Conservation (phyloP, 805 yeast genomes). For the Isabelozyma pseudorhagii region DNA sequence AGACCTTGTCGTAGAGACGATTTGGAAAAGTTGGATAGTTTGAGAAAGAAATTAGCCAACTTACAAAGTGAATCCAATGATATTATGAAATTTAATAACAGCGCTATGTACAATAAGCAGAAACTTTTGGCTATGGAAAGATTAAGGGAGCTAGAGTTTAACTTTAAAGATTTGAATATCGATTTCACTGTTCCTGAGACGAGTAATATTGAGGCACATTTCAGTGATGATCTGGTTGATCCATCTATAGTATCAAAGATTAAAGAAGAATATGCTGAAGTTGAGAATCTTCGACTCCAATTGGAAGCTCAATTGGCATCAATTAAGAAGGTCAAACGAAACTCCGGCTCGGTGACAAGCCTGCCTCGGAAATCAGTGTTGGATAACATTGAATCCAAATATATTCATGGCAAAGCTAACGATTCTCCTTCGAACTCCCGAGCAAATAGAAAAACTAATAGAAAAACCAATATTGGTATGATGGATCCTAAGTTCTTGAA, state of each 20-base stretch:
- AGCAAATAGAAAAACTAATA: slow-evolving; percentile 1
- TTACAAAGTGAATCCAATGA: slow-evolving; percentile 75
- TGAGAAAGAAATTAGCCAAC: slow-evolving; percentile 56
- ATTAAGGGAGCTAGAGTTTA: slow-evolving; percentile 63
- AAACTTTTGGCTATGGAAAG: slow-evolving; percentile 69
- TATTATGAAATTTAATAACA: slow-evolving; percentile 64
- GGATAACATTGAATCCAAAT: slow-evolving; percentile 41
- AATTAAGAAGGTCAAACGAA: slow-evolving; percentile 14
- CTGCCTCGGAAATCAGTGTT: slow-evolving; percentile 11
- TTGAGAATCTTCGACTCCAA: slow-evolving; percentile 37
- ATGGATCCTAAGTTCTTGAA: slow-evolving; percentile 50
- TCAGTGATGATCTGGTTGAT: slow-evolving; percentile 22
- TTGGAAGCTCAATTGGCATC: slow-evolving; percentile 37
- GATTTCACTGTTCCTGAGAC: slow-evolving; percentile 13
- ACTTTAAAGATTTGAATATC: slow-evolving; percentile 63
- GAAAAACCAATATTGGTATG: slow-evolving; percentile 32
- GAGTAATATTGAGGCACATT: slow-evolving; percentile 2
- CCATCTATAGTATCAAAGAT: slow-evolving; percentile 33
- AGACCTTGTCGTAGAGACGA: slow-evolving; percentile 48
- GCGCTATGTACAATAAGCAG: slow-evolving; percentile 56
- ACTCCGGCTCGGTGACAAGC: neutral
- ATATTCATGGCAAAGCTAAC: slow-evolving; percentile 42
- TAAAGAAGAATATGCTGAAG: slow-evolving; percentile 40
- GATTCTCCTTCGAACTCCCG: slow-evolving; percentile 9
- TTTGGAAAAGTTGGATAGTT: slow-evolving; percentile 48